Percentiles rank a stretch among this genome's conserved stretches.
phyloP scores from a whole-genome alignment of 495 filamentous ascomycete genomes.

The Trypethelium eluteriae region DNA sequence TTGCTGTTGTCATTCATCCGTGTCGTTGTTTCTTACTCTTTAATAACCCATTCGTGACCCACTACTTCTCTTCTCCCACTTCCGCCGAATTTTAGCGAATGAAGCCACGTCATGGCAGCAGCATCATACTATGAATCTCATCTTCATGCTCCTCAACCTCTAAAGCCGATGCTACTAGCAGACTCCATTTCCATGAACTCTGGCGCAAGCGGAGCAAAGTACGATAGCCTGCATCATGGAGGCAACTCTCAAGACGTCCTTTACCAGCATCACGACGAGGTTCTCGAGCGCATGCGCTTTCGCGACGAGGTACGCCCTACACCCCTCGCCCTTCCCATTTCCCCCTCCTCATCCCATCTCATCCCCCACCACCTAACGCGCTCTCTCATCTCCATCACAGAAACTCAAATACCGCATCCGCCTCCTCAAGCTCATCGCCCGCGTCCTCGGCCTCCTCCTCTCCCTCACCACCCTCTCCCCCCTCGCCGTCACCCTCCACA shows the following conservation, averaged over 20 bases:
- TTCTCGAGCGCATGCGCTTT: neutral
- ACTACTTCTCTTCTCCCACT: neutral
- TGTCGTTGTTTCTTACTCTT: no score
- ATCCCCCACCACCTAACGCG: neutral
- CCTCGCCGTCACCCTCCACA: conserved; percentile 14
- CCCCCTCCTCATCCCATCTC: no score
- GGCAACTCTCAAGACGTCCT: conserved; percentile 3
- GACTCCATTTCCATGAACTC: neutral
- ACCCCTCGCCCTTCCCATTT: neutral
- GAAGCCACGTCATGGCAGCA: neutral
- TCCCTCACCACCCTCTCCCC: conserved; percentile 10
- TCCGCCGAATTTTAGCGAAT: neutral
- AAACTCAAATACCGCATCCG: conserved; percentile 20
- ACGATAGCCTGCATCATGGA: conserved; percentile 7
- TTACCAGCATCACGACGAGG: conserved; percentile 3
- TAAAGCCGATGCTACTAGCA: neutral
- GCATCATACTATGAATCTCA: neutral
- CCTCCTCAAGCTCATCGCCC: conserved; percentile 17
- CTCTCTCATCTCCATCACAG: neutral
- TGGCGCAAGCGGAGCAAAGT: neutral
- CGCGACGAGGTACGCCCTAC: neutral
- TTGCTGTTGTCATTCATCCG: neutral
- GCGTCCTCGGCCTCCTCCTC: conserved; percentile 15
- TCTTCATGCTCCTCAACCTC: neutral
- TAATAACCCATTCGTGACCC: no score